phyloP scores from a whole-genome alignment of 2,329 filamentous ascomycete species.

The Ceratocystis harringtonii region DNA sequence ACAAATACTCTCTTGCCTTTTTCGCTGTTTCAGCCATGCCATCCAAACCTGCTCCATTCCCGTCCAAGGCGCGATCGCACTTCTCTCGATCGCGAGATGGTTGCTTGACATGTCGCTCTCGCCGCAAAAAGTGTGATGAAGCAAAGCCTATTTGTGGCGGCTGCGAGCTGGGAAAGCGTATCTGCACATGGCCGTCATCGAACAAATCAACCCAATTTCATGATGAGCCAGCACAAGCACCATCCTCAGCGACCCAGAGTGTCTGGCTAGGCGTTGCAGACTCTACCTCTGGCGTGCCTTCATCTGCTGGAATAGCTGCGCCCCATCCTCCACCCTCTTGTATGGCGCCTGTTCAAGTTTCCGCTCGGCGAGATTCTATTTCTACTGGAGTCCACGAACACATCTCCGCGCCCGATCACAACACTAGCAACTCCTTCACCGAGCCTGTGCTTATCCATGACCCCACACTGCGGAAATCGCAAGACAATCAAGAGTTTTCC shows the following conservation, averaged over 20 bases:
- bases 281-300: neutral
- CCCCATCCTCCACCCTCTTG: neutral
- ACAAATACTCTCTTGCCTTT: neutral
- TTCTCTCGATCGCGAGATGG: conserved; percentile 22
- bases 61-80: conserved; percentile 11
- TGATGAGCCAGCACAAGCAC: neutral
- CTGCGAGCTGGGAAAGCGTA: conserved; percentile 23
- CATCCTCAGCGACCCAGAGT: neutral
- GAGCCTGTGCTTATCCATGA: neutral
- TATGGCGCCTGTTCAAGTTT: neutral
- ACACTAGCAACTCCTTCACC: neutral
- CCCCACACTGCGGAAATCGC: neutral
- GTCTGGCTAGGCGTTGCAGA: neutral
- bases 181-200: conserved; percentile 19
- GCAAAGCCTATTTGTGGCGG: conserved; percentile 29
- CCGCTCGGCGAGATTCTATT: neutral
- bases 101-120: conserved; percentile 31
- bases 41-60: conserved; percentile 13
- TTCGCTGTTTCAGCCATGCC: conserved; percentile 15
- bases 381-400: neutral
- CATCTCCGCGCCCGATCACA: no score
- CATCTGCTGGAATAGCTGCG: neutral
- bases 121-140: conserved; percentile 36
- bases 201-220: neutral
- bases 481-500: neutral